phyloP scores from a whole-genome alignment of 2,329 filamentous ascomycete species.

The Fusarium austroafricanum region DNA sequence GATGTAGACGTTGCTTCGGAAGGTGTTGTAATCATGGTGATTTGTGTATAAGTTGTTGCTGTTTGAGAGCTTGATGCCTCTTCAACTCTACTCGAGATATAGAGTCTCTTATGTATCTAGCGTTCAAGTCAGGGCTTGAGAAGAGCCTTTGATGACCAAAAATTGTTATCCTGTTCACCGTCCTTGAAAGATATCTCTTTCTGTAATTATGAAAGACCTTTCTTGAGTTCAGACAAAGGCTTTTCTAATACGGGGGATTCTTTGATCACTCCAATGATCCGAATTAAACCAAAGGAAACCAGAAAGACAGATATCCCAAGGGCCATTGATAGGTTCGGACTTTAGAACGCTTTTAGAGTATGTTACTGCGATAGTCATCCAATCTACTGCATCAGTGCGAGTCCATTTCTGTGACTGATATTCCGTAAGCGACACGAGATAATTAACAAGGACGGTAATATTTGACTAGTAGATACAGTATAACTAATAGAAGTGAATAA shows the following conservation, averaged over 20 bases:
- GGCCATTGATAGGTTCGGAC: not conserved
- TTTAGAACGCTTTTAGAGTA: not conserved
- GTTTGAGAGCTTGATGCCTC: not conserved
- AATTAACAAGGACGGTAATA: not conserved
- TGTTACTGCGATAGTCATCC: not conserved
- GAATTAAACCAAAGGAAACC: not conserved
- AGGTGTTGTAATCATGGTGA: constrained; percentile 11
- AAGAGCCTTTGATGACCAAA: not conserved
- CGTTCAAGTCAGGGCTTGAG: not conserved
- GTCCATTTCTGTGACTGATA: not conserved
- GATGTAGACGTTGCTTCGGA: not conserved
- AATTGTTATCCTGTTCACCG: not conserved
- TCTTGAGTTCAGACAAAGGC: not conserved
- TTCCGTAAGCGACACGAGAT: not conserved
- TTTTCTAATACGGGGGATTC: not conserved
- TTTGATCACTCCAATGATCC: not conserved
- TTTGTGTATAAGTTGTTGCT: not conserved
- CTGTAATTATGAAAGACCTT: not conserved
- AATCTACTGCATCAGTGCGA: not conserved
- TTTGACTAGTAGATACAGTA: not conserved
- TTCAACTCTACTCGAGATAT: not conserved
- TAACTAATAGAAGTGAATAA: not conserved
- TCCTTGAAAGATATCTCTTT: not conserved
- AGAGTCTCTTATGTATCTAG: constrained; percentile 1
- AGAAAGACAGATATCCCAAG: too few relatives aligned